Evolutionary conservation across 1,284 basidiomycete genomes (phyloP), one percentile per base, ranked within the genome.

Genomic region (Volvariella volvacea): DNA sequence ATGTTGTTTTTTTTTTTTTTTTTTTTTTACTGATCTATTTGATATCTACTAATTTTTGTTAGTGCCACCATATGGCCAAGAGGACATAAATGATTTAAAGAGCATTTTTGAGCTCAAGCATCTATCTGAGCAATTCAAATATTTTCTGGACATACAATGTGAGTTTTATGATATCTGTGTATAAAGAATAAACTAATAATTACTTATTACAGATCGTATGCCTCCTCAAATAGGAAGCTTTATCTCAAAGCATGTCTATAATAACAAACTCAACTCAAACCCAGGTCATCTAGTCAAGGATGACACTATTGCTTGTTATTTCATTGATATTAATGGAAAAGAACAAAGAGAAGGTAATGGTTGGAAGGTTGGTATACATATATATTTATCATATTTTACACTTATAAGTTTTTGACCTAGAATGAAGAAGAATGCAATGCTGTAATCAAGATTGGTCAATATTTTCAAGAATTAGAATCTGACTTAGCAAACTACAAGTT

Each of bases 171-270:
- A 28, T 28, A 49, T 46, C 43, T 41, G 48, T 37, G 41, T 36
- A n/a, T 41, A 12, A 6, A 28, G 12, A 28, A 6, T 12, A 28
- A 12, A n/a, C n/a, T n/a, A n/a, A n/a, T n/a, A n/a, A n/a, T n/a
- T n/a, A n/a, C 10, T 42, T 45, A 42, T 45, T 48, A 47, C 45
- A 74, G 86, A 88, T 52, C 78, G 87, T 2, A 87, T 89, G 83
- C 86, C 87, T 45, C 72, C 75, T 34, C 74, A 83, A 50, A 79
- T 88, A 67, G 85, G 85, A n/a, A 50, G 68, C 4, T 80, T 85
- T 43, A 82, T 89, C 40, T 88, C 84, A 20, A 53, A 70, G 39
- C 64, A 66, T 47, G 68, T 89, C 3, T 89, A 89, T 65, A 63
- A 79, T 19, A 47, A 57, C 16, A 51, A 72, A 48, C 71, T 83